Evolutionary conservation across 192 early-diverging fungal genomes (phyloP), one percentile per base, ranked within the genome.

Genomic region (Dissophora ornata): DNA sequence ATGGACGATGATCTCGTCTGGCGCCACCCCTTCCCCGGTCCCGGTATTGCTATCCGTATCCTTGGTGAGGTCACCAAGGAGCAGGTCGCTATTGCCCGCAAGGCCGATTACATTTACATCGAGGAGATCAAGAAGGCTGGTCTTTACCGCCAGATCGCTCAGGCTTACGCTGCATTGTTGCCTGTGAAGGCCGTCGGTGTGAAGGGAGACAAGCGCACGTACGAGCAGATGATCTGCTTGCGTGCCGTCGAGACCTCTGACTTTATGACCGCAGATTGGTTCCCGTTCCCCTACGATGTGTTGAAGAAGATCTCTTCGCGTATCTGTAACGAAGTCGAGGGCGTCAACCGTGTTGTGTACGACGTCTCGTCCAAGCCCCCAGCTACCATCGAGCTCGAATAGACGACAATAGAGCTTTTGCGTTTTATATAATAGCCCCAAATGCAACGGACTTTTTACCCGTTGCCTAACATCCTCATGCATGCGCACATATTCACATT

Each of bases 1-100:
- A 89, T 99, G 68, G 94, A 93, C 82, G 93, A 96, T 57, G 96
- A 99, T 52, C 84, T 99, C 51, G 86, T 99, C 75, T 99, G 96
- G 96, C 93, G 97, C 60, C 97, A 99, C 79, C 97, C 97, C 26
- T 99, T 99, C 93, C 97, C 97, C 47, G 97, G 97, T 28, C 97
- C 97, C 33, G 97, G 97, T 67, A 96, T 99, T 80, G 97, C 97
- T 41, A 99, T 99, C 77, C 94, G 97, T 71, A 90, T 98, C 26
- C 80, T 99, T 10, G 97, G 97, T 46, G 97, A 99, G 82, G 97
- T 99, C 32, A 96, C 96, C 40, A 90, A 84, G 25, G 81, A 87
- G 52, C 96, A 99, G 83, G 95, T 99, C n/a, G 86, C 87, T 53
- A 99, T 99, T 85, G 97, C 92, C 22, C 92, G 95, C 36, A 86